Base-by-base conservation (phyloP, 2,329 filamentous ascomycete genomes). In the Botrytis sinoallii region DNA sequence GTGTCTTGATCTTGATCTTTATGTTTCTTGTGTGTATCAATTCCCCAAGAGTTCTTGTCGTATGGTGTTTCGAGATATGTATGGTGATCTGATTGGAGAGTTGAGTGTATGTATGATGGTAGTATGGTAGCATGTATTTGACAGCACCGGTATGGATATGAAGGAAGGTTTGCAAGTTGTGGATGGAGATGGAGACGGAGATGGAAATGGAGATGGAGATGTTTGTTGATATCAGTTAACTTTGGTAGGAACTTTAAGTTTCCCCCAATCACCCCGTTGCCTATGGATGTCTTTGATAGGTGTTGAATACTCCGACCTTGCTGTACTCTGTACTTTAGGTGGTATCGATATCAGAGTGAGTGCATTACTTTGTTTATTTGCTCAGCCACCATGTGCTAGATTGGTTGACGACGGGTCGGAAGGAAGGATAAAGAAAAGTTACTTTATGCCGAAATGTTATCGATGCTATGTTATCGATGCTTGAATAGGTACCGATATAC, bases 31-130 rank as follows among this genome's bases (percentile, higher is more conserved):
- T 29, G 46, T 55, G 65, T 67, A 40, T 67, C 14, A 55, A 65
- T 29, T 29, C 18, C 6, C 12, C n/a, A 35, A 29, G 25, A 35
- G 12, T 66, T 75, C 75, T 73, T 73, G 71, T 77, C 75, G 74
- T 74, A 57, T 64, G 72, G 70, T 65, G 75, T 74, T 74, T 76
- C 73, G 74, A 76, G 74, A 74, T 52, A 32, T 57, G 65, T 48
- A 35, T 44, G 9, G 9, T 32, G 29, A n/a, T 22, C 12, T 32
- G n/a, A 48, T 35, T 48, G 42, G 46, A 35, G 63, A 32, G 32
- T 5, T 48, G 1, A 35, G n/a, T 55, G 35, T 29, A 29, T 18
- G 25, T 55, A 64, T 7, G n/a, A 12, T 25, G 32, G 59, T 60
- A 8, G 59, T 22, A 14, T 14, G 59, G 59, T 40, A 8, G 20